Evolutionary conservation across 1,284 basidiomycete genomes (phyloP), one percentile per base, ranked within the genome.

Genomic region (Stereum hirsutum): DNA sequence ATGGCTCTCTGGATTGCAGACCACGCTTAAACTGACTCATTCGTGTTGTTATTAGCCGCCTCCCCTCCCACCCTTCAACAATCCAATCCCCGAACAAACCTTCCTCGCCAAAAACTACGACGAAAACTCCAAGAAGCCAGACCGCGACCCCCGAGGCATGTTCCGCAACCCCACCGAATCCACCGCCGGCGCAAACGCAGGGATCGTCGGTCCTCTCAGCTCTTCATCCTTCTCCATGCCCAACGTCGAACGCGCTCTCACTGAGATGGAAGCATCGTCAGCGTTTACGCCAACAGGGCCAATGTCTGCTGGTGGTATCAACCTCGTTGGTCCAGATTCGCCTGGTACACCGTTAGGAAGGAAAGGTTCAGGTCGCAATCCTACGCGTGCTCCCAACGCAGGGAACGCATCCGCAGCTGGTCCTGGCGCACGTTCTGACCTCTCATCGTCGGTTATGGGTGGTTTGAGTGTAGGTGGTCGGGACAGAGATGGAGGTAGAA

Each of bases 31-130:
- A 19, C 14, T 11, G 21, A 17, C 28, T 15, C 33, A 10, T 27
- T 39, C 6, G 15, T 34, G 24, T 15, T 37, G 17, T 26, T n/a
- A 20, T 5, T 47, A 87, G 83, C 75, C 77, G 2, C 70, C 77
- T 6, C 70, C 80, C 19, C 59, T 87, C 17, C 84, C 84, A 3
- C 74, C 81, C 0, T 80, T 89, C 68, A 87, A 85, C 57, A 79
- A 73, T 23, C 85, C 84, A 0, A 80, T 79, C 39, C 78, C 84
- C 2, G 92, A 95, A 57, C 91, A 95, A 62, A 68, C 75, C 0
- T 96, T 95, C 71, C 76, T 96, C 11, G 72, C 81, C 5, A 83
- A 84, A 54, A 87, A 96, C 54, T 90, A 90, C 59, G 91, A 93
- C 59, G 78, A 89, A 54, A 87, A 93, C 49, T 75, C 84, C 35